These are phyloP conservation scores for Aegilops umbellulata DNA, from an alignment of 176 grass and related monocot genomes.

Conservation along the genomic window DNA sequence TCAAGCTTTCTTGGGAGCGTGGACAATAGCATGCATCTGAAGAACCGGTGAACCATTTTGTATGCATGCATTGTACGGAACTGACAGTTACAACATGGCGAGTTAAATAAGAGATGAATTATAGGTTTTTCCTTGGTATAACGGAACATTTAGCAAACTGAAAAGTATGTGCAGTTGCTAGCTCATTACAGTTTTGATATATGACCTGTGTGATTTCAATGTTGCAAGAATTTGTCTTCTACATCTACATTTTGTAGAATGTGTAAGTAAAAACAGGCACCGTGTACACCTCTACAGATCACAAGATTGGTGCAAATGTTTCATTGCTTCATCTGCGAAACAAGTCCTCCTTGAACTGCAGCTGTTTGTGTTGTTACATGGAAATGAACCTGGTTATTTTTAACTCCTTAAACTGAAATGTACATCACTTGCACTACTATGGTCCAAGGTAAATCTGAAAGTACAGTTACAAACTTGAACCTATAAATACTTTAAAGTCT, in stretches of 20 bases:
- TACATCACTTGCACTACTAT: constrained; percentile 11
- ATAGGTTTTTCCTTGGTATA: neutral
- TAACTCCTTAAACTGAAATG: neutral
- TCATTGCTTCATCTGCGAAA: neutral
- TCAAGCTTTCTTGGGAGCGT: neutral
- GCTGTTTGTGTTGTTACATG: neutral
- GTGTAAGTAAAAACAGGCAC: neutral
- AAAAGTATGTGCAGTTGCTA: neutral
- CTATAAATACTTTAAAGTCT: constrained; percentile 16
- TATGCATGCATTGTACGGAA: constrained; percentile 1
- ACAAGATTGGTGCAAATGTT: neutral
- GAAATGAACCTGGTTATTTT: neutral
- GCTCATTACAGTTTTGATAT: neutral
- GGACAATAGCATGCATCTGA: neutral
- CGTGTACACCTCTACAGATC: neutral
- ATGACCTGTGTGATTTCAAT: neutral
- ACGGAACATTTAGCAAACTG: neutral
- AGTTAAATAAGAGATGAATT: neutral
- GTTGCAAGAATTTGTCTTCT: neutral
- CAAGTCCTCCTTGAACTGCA: no score
- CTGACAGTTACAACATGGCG: neutral
- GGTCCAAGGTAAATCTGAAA: constrained; percentile 1
- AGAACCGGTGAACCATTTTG: neutral
- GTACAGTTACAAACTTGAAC: constrained; percentile 10
- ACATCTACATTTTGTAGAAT: neutral